phyloP scores from a whole-genome alignment of 257 asterid species.

The Penstemon davidsonii region DNA sequence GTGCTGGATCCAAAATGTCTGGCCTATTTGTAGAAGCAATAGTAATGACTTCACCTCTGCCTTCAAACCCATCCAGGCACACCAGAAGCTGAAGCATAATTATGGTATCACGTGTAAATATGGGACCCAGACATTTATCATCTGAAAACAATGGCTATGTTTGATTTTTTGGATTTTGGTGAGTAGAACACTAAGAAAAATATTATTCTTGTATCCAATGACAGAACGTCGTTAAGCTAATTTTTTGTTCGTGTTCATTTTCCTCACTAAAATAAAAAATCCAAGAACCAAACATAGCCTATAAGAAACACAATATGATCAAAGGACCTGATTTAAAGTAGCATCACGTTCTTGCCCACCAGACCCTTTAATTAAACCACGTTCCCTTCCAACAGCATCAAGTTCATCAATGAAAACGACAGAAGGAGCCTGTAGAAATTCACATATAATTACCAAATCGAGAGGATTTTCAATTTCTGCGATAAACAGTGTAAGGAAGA shows the following conservation, averaged over 20 bases:
- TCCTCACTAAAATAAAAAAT: too few species aligned
- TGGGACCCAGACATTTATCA: slow-evolving; percentile 24
- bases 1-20: slow-evolving; percentile 96
- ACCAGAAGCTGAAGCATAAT: slow-evolving; percentile 95
- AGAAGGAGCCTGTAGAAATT: slow-evolving; percentile 78
- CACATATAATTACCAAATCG: slow-evolving; percentile 18
- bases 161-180: too few species aligned
- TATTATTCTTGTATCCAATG: too few species aligned
- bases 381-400: slow-evolving; percentile 97
- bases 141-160: slow-evolving; percentile 9
- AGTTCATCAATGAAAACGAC: slow-evolving; percentile 97
- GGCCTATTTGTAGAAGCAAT: slow-evolving; percentile 99
- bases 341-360: slow-evolving; percentile 99
- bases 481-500: slow-evolving; percentile 10
- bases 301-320: slow-evolving; percentile 16
- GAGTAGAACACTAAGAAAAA: too few species aligned
- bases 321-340: slow-evolving; percentile 86
- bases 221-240: too few species aligned
- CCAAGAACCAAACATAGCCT: too few species aligned
- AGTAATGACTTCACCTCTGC: slow-evolving; percentile 94
- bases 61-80: slow-evolving; percentile 96
- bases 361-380: slow-evolving; percentile 89
- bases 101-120: slow-evolving; percentile 29
- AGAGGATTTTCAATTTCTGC: slow-evolving; percentile 8
- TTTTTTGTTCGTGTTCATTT: too few species aligned